Percentiles rank a stretch among this genome's conserved stretches.
phyloP scores from a whole-genome alignment of 2,329 filamentous ascomycete species.

The Mollisia scopiformis region DNA sequence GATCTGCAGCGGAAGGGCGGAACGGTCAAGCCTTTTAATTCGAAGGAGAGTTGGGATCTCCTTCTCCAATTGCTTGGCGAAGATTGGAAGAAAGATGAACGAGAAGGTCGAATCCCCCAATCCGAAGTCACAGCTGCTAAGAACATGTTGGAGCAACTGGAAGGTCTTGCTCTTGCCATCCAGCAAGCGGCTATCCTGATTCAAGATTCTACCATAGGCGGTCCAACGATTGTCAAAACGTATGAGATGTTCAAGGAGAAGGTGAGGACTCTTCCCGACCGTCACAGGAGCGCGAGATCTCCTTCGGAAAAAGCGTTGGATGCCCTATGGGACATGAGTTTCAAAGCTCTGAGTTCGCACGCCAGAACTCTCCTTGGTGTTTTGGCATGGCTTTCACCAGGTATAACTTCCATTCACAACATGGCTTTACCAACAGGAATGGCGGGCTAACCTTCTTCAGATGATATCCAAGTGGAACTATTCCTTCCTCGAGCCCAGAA shows the following conservation, averaged over 20 bases:
- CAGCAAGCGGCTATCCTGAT: constrained; percentile 21
- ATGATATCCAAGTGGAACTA: constrained; percentile 25
- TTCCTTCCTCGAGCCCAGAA: constrained; percentile 25
- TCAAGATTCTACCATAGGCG: constrained; percentile 13
- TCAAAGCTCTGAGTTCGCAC: constrained; percentile 14
- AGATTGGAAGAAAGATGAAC: constrained; percentile 22
- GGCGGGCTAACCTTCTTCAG: constrained; percentile 9
- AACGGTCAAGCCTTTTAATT: constrained; percentile 26
- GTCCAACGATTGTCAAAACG: constrained; percentile 12
- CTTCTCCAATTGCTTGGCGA: constrained; percentile 24
- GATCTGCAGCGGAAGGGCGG: constrained; percentile 24
- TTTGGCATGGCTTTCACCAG: constrained; percentile 22
- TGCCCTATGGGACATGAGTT: constrained; percentile 25
- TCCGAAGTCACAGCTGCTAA: constrained; percentile 21
- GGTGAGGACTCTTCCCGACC: constrained; percentile 14
- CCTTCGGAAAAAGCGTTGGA: constrained; percentile 15
- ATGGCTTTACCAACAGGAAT: too few relatives aligned
- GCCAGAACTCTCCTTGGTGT: constrained; percentile 21
- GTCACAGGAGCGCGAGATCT: constrained; percentile 10
- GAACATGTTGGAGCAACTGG: constrained; percentile 16
- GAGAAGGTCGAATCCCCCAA: constrained; percentile 10
- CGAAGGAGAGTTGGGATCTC: constrained; percentile 24
- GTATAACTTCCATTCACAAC: too few relatives aligned
- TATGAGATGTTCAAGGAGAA: constrained; percentile 20
- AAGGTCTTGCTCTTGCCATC: constrained; percentile 23